These are phyloP conservation scores for Prosopis cineraria DNA, from an alignment of 306 rosid genomes.

Conservation along the genomic window DNA sequence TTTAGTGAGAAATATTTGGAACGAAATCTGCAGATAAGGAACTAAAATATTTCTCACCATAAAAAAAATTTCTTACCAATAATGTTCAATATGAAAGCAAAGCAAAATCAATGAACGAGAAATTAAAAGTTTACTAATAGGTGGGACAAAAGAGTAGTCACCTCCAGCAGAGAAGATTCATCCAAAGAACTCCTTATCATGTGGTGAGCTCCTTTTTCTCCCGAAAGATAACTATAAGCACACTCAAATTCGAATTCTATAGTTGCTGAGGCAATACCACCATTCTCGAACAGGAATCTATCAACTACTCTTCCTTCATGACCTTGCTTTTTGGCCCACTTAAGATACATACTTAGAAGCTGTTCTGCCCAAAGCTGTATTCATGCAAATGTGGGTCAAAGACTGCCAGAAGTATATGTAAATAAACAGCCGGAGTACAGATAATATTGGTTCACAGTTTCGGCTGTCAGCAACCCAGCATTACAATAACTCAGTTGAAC, in stretches of 20 bases:
- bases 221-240: slow-evolving; percentile 85
- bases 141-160: slow-evolving; percentile 34
- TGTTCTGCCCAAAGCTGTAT: slow-evolving; percentile 77
- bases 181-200: slow-evolving; percentile 49
- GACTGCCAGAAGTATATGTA: slow-evolving; percentile 24
- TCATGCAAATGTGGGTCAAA: slow-evolving; percentile 37
- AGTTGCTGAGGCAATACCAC: slow-evolving; percentile 63
- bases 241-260: slow-evolving; percentile 77
- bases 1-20: slow-evolving; percentile 12
- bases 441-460: slow-evolving; percentile 26
- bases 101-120: slow-evolving; percentile 4
- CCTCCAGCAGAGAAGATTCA: slow-evolving; percentile 56
- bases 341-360: slow-evolving; percentile 68
- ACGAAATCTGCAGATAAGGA: slow-evolving; percentile 1
- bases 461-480: slow-evolving; percentile 19
- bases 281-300: slow-evolving; percentile 47
- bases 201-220: slow-evolving; percentile 77
- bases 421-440: slow-evolving; percentile 5
- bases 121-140: slow-evolving; percentile 19
- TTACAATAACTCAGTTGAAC: slow-evolving; percentile 6
- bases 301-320: slow-evolving; percentile 71
- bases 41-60: slow-evolving; percentile 18
- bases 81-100: slow-evolving; percentile 12
- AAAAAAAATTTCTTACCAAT: background rate
- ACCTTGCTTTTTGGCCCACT: slow-evolving; percentile 81